phyloP scores from a whole-genome alignment of 2,329 filamentous ascomycete species.

The Pseudocercospora macadamiae region DNA sequence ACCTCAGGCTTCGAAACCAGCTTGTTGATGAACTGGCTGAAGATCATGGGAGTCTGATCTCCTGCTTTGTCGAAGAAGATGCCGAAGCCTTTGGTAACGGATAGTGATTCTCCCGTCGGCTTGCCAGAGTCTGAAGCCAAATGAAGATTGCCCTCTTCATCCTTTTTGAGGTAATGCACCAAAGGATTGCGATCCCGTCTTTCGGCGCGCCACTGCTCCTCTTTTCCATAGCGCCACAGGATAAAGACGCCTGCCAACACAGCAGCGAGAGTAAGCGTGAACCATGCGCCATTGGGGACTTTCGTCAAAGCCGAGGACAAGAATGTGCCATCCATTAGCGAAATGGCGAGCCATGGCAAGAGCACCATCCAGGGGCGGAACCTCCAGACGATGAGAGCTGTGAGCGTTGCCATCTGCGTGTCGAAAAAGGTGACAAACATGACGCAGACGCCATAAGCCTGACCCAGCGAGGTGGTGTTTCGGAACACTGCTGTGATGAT shows the following conservation, averaged over 20 bases:
- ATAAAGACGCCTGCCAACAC: conserved; percentile 68
- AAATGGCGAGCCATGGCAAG: conserved; percentile 65
- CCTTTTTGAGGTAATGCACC: conserved; percentile 47
- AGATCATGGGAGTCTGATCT: conserved; percentile 65
- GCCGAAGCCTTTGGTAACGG: conserved; percentile 58
- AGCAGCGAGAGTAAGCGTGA: conserved; percentile 68
- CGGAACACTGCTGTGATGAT: conserved; percentile 61
- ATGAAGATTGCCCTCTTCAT: conserved; percentile 33
- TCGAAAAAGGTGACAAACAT: conserved; percentile 80
- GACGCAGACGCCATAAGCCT: conserved; percentile 79
- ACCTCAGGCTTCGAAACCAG: conserved; percentile 69
- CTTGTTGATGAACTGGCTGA: conserved; percentile 73
- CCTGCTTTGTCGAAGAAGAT: conserved; percentile 81
- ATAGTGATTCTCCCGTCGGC: conserved; percentile 43
- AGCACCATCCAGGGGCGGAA: conserved; percentile 63
- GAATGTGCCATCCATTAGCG: conserved; percentile 69
- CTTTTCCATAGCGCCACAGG: conserved; percentile 78
- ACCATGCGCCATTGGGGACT: conserved; percentile 77
- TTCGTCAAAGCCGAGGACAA: conserved; percentile 72
- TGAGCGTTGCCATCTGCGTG: conserved; percentile 72
- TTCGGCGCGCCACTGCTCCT: conserved; percentile 75
- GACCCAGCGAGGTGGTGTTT: conserved; percentile 67
- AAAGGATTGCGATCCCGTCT: conserved; percentile 61
- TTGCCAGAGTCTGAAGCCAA: conserved; percentile 14
- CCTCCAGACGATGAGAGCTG: conserved; percentile 73